These are phyloP conservation scores for Ceratocystis eucalypticola DNA, from an alignment of 2,329 filamentous ascomycete genomes.

Conservation along the genomic window DNA sequence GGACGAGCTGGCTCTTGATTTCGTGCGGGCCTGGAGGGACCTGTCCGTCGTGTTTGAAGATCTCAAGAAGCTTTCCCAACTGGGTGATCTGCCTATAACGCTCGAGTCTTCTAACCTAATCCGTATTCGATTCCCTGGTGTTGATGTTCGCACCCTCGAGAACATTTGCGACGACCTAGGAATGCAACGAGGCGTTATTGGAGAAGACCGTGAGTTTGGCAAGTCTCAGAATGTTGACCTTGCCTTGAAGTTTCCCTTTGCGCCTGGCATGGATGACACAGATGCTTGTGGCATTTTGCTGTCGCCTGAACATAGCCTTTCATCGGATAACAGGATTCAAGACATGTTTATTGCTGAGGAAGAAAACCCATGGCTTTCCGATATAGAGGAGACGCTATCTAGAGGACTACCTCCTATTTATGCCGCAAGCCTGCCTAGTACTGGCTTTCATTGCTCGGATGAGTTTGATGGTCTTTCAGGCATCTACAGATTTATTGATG, in stretches of 20 bases:
- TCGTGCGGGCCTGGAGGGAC: slow-evolving; percentile 74
- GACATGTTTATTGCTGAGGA: slow-evolving; percentile 31
- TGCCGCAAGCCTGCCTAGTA: slow-evolving; percentile 27
- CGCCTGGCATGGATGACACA: slow-evolving; percentile 37
- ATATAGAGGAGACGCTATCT: slow-evolving; percentile 33
- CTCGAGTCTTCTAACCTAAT: slow-evolving; percentile 55
- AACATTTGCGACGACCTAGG: slow-evolving; percentile 73
- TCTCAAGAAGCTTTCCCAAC: slow-evolving; percentile 56
- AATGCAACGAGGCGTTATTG: slow-evolving; percentile 64
- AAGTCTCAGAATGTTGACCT: slow-evolving; percentile 50
- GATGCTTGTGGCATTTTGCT: slow-evolving; percentile 26
- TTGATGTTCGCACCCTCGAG: slow-evolving; percentile 71
- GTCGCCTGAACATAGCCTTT: slow-evolving; percentile 37
- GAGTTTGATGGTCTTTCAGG: slow-evolving; percentile 44
- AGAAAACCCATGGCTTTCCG: slow-evolving; percentile 36
- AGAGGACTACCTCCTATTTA: slow-evolving; percentile 34
- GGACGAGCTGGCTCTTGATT: slow-evolving; percentile 74
- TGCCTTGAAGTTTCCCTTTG: slow-evolving; percentile 76
- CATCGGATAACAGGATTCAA: slow-evolving; percentile 33
- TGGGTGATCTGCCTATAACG: slow-evolving; percentile 74
- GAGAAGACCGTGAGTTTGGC: slow-evolving; percentile 65
- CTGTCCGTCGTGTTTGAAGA: slow-evolving; percentile 68
- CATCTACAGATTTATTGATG: slow-evolving; percentile 45
- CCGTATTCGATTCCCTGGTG: slow-evolving; percentile 79
- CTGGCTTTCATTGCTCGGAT: slow-evolving; percentile 33